phyloP scores from a whole-genome alignment of 1,284 basidiomycete species.

The Vanrija sp. region DNA sequence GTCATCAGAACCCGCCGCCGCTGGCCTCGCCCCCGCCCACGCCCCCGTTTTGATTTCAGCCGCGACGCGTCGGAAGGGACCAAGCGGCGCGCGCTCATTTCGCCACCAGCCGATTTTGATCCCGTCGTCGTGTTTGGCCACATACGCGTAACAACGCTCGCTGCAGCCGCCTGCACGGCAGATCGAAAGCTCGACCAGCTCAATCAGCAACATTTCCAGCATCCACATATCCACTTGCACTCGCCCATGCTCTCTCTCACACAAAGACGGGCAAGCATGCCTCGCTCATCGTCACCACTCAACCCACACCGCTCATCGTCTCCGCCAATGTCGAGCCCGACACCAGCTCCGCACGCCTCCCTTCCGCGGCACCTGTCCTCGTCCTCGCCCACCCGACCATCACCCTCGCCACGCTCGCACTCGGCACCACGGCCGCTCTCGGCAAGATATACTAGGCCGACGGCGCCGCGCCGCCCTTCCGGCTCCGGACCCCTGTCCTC shows the following conservation, averaged over 20 bases:
- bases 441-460: constrained; percentile 15
- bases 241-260: constrained; percentile 9
- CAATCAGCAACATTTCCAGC: neutral
- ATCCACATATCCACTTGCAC: neutral
- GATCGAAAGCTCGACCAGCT: no score
- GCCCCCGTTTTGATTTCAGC: no score
- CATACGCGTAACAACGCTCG: no score
- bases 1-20: no score
- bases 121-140: no score
- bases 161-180: no score
- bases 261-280: constrained; percentile 2
- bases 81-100: no score
- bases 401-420: constrained; percentile 2
- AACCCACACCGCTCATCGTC: constrained; percentile 33
- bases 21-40: no score
- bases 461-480: neutral
- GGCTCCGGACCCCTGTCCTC: neutral
- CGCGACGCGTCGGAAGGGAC: no score
- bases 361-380: constrained; percentile 5
- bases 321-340: constrained; percentile 22
- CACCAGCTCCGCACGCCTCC: constrained; percentile 6
- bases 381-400: constrained; percentile 8
- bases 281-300: constrained; percentile 33
- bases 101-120: no score
- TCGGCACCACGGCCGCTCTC: constrained; percentile 7